A percentile compares a stretch with the other conserved stretches of the same genome.
Evolutionary conservation across 805 yeast species (phyloP).

Genomic region (Jamesozyma rosinii): DNA sequence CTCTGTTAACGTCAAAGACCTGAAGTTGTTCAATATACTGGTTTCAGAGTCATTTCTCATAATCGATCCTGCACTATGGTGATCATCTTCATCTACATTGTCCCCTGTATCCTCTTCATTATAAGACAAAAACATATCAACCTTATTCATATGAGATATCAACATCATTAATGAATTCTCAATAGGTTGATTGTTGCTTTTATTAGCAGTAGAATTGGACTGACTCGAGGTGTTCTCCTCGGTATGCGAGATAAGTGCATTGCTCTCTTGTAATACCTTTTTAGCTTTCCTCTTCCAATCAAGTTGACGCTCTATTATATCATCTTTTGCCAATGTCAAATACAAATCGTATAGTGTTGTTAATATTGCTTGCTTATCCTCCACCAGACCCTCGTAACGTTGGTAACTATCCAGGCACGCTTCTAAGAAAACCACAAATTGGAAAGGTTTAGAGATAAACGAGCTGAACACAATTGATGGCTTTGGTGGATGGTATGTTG

Average conservation of each 20-base stretch:
- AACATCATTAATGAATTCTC: constrained; percentile 30
- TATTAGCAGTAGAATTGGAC: constrained; percentile 4
- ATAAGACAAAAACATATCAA: constrained; percentile 27
- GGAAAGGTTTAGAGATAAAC: constrained; percentile 75
- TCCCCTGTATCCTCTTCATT: background rate
- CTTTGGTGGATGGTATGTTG: constrained; percentile 84
- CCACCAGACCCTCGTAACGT: constrained; percentile 54
- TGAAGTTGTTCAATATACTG: constrained; percentile 35
- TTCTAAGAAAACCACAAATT: constrained; percentile 85
- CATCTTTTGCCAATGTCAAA: constrained; percentile 44
- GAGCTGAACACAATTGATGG: constrained; percentile 82
- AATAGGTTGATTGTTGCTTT: background rate
- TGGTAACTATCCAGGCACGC: constrained; percentile 79
- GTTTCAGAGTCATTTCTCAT: constrained; percentile 1
- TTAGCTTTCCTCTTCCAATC: constrained; percentile 64
- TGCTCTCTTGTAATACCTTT: constrained; percentile 38
- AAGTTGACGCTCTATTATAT: constrained; percentile 29
- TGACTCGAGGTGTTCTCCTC: constrained; percentile 11
- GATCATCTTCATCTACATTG: constrained; percentile 25
- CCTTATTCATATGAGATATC: constrained; percentile 35
- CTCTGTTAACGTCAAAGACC: constrained; percentile 45
- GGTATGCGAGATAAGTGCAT: constrained; percentile 45
- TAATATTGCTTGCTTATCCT: constrained; percentile 64
- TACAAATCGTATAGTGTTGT: constrained; percentile 80
- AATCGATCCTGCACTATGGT: constrained; percentile 21